phyloP scores from a whole-genome alignment of 1,139 yeast species.

The Yamadazyma conglobata region DNA sequence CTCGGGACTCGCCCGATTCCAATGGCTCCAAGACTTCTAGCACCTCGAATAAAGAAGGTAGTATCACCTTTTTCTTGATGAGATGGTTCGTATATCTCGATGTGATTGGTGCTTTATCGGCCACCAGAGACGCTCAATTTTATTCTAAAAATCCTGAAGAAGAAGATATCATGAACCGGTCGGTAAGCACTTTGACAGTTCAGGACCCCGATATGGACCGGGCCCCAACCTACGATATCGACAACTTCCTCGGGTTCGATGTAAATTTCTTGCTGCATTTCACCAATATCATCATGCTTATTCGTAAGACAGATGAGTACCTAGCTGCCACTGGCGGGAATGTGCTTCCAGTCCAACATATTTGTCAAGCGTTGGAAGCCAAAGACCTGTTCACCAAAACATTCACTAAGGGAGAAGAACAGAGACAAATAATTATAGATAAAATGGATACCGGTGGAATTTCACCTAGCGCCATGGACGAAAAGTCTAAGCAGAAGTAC shows the following conservation, averaged over 20 bases:
- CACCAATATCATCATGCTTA: constrained; percentile 43
- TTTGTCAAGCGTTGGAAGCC: constrained; percentile 50
- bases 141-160: constrained; percentile 20
- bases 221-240: constrained; percentile 45
- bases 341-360: too few species aligned
- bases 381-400: constrained; percentile 33
- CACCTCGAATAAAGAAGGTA: constrained; percentile 24
- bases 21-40: constrained; percentile 6
- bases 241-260: constrained; percentile 59
- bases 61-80: constrained; percentile 57
- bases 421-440: constrained; percentile 30
- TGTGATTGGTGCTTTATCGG: constrained; percentile 57
- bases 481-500: constrained; percentile 9
- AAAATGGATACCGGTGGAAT: constrained; percentile 12
- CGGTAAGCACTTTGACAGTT: constrained; percentile 14
- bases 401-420: constrained; percentile 32
- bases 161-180: constrained; percentile 15
- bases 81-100: constrained; percentile 75
- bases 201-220: constrained; percentile 10
- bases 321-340: constrained; percentile 12
- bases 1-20: constrained; percentile 12
- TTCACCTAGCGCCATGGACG: constrained; percentile 3
- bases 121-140: constrained; percentile 30
- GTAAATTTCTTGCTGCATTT: constrained; percentile 48
- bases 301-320: constrained; percentile 34